Evolutionary conservation across 805 yeast genomes (phyloP), one percentile per base, ranked within the genome.

Genomic region (Helenozyma rhizophorensis): DNA sequence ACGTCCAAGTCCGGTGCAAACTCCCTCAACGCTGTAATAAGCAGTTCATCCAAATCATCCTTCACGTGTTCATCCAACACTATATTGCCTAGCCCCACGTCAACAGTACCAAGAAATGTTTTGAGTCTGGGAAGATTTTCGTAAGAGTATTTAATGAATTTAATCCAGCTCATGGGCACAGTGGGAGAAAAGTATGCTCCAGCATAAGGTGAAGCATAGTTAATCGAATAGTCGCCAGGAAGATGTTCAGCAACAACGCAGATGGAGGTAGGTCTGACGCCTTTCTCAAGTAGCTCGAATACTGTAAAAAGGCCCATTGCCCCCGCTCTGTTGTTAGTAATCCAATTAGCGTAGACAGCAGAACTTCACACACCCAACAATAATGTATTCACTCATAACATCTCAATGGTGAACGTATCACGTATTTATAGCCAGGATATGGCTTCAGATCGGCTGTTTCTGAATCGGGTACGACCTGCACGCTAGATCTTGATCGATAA

Each of bases 261-360:
- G 21, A 33, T 33, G 3, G n/a, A 6, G 9, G 13, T 5, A 1
- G 36, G 36, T 3, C 9, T 25, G 2, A 23, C 14, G 6, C 36
- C 36, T 3, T 19, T 11, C n/a, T 33, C 17, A 9, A 33, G 7
- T 9, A 33, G 36, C 21, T 23, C 28, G 12, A 22, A 32, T n/a
- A 21, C 35, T n/a, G 36, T 33, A 28, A 27, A 33, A 3, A 33
- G 19, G 9, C 36, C 36, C 14, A 33, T 23, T 10, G 28, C 23
- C 12, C 36, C 36, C 9, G 36, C 36, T n/a, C 36, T 30, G 28
- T 8, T 12, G 33, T 30, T 30, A 23, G 33, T 12, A 18, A 6
- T 19, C n/a, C 22, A 3, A 6, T 7, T 9, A 16, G n/a, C n/a
- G 5, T 4, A 9, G 13, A 7, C 11, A 10, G 7, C 15, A 9